Percentiles rank a stretch among this genome's conserved stretches.
These are phyloP conservation scores for Nicotiana benthamiana DNA, from an alignment of 257 asterid species.

Conservation along the genomic window DNA sequence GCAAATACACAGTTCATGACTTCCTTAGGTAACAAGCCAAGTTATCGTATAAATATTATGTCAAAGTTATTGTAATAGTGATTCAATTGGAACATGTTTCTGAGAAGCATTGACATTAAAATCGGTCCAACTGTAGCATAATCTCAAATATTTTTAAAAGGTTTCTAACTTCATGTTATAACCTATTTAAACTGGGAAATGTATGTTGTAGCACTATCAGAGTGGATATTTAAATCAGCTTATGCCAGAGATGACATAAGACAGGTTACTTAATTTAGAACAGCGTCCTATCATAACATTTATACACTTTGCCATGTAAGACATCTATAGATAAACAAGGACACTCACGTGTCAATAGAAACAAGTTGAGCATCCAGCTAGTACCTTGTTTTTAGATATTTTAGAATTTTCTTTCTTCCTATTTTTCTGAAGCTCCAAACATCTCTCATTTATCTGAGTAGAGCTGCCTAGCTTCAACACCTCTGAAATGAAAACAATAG, in stretches of 20 bases:
- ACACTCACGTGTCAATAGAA: not conserved
- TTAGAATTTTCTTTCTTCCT: conserved; percentile 54
- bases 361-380: not conserved
- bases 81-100: not conserved
- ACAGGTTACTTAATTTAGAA: not conserved
- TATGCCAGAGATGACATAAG: not conserved
- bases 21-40: not conserved
- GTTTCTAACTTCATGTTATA: not conserved
- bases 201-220: not conserved
- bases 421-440: conserved; percentile 84
- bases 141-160: not conserved
- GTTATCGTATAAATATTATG: not conserved
- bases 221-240: not conserved
- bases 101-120: not conserved
- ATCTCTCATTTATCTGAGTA: conserved; percentile 72
- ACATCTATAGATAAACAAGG: not conserved
- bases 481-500: conserved; percentile 34
- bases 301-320: not conserved
- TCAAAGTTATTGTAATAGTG: not conserved
- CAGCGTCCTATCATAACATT: not conserved
- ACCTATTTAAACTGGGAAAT: not conserved
- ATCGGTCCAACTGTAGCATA: not conserved
- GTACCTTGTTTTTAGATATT: conserved; percentile 65
- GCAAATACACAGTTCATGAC: not conserved
- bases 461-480: conserved; percentile 65